phyloP scores from a whole-genome alignment of 371 early-diverging fungal genomes.

The Apophysomyces variabilis region DNA sequence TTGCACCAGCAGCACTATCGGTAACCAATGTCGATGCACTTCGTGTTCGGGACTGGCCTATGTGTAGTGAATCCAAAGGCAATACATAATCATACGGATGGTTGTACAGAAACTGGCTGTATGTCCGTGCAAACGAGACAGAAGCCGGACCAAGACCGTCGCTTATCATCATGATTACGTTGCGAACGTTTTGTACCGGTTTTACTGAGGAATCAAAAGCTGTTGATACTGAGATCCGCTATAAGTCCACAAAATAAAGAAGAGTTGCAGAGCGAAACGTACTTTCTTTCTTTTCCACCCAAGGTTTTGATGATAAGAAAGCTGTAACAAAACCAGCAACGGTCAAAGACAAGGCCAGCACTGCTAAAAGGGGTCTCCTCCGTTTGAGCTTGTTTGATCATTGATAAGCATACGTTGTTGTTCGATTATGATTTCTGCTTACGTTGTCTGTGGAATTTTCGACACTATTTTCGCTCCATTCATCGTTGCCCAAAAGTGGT shows the following conservation, averaged over 20 bases:
- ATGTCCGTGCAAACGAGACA: slow-evolving; percentile 83
- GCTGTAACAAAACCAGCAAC: background rate
- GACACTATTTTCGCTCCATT: background rate
- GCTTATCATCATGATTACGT: slow-evolving; percentile 89
- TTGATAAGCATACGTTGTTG: background rate
- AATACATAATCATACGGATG: slow-evolving; percentile 40
- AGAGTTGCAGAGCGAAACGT: background rate
- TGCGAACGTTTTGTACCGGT: slow-evolving; percentile 41
- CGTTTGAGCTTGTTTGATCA: background rate
- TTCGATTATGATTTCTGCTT: background rate
- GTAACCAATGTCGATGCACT: slow-evolving; percentile 80
- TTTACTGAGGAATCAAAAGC: background rate
- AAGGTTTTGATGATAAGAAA: background rate
- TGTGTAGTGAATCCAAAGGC: slow-evolving; percentile 82
- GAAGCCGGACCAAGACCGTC: slow-evolving; percentile 93
- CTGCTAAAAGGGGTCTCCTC: background rate
- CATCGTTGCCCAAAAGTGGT: slow-evolving; percentile 6
- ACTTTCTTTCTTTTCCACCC: background rate
- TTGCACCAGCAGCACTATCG: slow-evolving; percentile 95
- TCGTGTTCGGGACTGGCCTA: slow-evolving; percentile 89
- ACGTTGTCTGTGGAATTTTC: background rate
- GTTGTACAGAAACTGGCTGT: slow-evolving; percentile 58
- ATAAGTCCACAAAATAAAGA: background rate
- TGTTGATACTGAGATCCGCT: background rate
- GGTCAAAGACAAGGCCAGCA: background rate